Base-by-base conservation (phyloP, 768 basidiomycete species). In the Russula compacta region DNA sequence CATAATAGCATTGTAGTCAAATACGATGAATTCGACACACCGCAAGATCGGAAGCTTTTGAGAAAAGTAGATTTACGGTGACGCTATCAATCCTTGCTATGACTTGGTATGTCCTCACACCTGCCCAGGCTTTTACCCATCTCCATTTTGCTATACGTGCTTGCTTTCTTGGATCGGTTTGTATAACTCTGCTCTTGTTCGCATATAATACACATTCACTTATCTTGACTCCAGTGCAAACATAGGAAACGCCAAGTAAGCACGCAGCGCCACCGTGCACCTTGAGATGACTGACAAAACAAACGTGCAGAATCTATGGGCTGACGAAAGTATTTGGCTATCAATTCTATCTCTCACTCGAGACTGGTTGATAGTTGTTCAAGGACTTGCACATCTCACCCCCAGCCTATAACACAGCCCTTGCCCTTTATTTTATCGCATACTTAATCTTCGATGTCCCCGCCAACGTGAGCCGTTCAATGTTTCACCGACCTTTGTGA, bases 361-460 rank as follows among this genome's bases (percentile, higher is more conserved):
- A 51, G 15, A 53, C 48, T 19, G 24, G 19, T 38, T 24, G 15
- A 40, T 39, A 19, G 14, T 21, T 3, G 33, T 47, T 10, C 32
- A 62, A 83, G 82, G 82, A 84, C 60, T 71, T 83, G n/a, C 59
- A 78, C 38, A 67, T 84, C 19, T 73, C 78, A 17, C 69, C 77
- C 6, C 70, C 81, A 0, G 79, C 75, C 53, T 85, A 84, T 68
- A 84, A 84, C 65, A 82, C 80, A 0, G 74, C 80, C 2, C 69
- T 86, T 17, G 81, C 82, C 0, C 65, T 85, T 3, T 85, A 83
- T 69, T 86, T 84, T 59, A 73, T 83, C 5, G 79, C 81, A 52
- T 85, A 85, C 65, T 75, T 83, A 14, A 61, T 78, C n/a, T 84
- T 83, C 53, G 83, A 84, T 67, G 74, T 84, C 48, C 83, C 83